A percentile compares a stretch with the other conserved stretches of the same genome.
Conservation (phyloP, 345 rosid species). For the Eucalyptus polyanthemos region DNA sequence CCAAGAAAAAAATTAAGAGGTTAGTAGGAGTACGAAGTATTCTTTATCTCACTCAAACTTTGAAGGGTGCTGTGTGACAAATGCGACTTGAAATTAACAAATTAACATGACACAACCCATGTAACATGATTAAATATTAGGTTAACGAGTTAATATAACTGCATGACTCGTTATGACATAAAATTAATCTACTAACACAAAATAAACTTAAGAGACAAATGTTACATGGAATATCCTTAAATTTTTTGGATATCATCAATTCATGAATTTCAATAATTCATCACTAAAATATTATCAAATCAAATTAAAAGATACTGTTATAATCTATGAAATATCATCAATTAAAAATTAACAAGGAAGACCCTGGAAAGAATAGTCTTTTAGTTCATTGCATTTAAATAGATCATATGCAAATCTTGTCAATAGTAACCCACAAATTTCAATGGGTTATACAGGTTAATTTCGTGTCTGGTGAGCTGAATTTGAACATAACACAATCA, state of each 20-base stretch:
- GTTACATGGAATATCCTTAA: neutral
- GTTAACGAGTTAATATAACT: too few species aligned
- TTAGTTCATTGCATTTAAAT: fast-evolving
- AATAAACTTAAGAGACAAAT: too few species aligned
- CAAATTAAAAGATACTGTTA: fast-evolving
- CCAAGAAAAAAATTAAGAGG: too few species aligned
- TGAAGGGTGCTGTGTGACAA: too few species aligned
- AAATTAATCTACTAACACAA: too few species aligned
- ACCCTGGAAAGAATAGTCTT: neutral
- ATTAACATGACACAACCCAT: neutral
- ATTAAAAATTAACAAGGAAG: fast-evolving
- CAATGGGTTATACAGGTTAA: too few species aligned
- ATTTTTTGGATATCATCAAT: neutral
- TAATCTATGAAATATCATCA: neutral
- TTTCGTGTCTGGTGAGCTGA: too few species aligned
- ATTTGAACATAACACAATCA: too few species aligned
- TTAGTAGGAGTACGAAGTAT: too few species aligned
- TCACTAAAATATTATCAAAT: neutral
- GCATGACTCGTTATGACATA: fast-evolving
- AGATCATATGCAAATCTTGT: fast-evolving
- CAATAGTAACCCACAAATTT: neutral
- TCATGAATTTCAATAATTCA: fast-evolving
- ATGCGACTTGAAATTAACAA: fast-evolving
- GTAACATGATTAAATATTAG: neutral
- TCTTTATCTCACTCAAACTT: too few species aligned